phyloP scores from a whole-genome alignment of 352 stramenopile genomes.

The Globisporangium canariense region DNA sequence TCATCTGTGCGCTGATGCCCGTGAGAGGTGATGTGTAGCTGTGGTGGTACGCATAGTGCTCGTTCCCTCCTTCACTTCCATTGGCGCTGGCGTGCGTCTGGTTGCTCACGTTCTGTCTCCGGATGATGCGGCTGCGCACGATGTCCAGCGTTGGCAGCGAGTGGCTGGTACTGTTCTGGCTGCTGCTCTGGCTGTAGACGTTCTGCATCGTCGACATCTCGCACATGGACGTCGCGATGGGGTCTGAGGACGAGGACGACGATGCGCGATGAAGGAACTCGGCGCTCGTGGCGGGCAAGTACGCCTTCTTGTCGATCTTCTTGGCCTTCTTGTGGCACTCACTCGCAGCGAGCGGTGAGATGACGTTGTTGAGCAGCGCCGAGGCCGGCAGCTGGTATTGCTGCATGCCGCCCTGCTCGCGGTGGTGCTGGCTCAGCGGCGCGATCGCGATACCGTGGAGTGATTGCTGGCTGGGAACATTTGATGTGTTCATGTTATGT shows the following conservation, averaged over 20 bases:
- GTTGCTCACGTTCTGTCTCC: slow-evolving; percentile 36
- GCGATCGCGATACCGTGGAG: slow-evolving; percentile 31
- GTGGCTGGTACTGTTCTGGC: slow-evolving; percentile 15
- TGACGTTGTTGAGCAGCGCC: slow-evolving; percentile 58
- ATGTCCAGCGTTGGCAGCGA: slow-evolving; percentile 57
- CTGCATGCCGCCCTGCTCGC: slow-evolving; percentile 14
- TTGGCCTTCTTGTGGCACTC: slow-evolving; percentile 75
- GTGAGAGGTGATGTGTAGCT: slow-evolving; percentile 17
- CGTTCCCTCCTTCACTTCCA: slow-evolving; percentile 22
- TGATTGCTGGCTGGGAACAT: slow-evolving; percentile 30
- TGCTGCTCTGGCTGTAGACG: slow-evolving; percentile 15
- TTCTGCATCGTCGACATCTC: slow-evolving; percentile 16
- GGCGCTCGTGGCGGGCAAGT: slow-evolving; percentile 15
- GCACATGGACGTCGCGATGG: slow-evolving; percentile 16
- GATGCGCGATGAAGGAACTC: slow-evolving; percentile 21
- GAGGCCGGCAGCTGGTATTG: slow-evolving; percentile 29
- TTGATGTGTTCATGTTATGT: slow-evolving; percentile 22
- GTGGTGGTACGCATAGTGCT: slow-evolving; percentile 25
- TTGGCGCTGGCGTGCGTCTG: slow-evolving; percentile 9
- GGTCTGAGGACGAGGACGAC: slow-evolving; percentile 20
- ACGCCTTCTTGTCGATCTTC: slow-evolving; percentile 54
- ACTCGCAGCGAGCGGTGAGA: slow-evolving; percentile 60
- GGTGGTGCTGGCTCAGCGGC: slow-evolving; percentile 22
- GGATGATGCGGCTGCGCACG: slow-evolving; percentile 63
- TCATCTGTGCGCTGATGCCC: slow-evolving; percentile 8